phyloP scores from a whole-genome alignment of 495 filamentous ascomycete genomes.

The Melanomma pulvis-pyrius region DNA sequence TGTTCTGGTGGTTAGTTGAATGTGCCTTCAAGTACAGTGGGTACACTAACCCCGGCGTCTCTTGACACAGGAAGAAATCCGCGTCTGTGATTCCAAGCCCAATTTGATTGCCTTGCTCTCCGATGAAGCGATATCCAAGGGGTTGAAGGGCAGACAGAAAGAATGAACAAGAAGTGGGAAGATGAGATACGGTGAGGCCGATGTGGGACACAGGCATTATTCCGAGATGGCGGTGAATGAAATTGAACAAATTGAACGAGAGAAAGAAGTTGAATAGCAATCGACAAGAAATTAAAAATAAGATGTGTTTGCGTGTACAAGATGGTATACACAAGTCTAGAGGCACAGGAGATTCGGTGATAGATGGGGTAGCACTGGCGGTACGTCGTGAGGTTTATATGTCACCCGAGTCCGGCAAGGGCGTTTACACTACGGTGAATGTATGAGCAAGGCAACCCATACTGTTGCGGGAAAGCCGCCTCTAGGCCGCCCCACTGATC shows the following conservation, averaged over 20 bases:
- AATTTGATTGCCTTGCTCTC: conserved; percentile 51
- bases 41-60: conserved; percentile 56
- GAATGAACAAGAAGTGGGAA: conserved; percentile 77
- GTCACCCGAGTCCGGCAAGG: conserved; percentile 2
- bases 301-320: conserved; percentile 11
- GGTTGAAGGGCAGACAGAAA: conserved; percentile 76
- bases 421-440: conserved; percentile 7
- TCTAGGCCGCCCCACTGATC: conserved; percentile 25
- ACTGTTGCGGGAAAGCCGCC: conserved; percentile 25
- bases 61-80: conserved; percentile 63
- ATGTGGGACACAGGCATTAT: conserved; percentile 63
- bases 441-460: conserved; percentile 30
- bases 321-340: neutral
- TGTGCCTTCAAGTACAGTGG: conserved; percentile 9
- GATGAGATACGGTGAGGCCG: conserved; percentile 69
- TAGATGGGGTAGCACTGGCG: neutral
- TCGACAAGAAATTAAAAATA: conserved; percentile 3
- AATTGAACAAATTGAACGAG: conserved; percentile 23
- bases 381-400: conserved; percentile 27
- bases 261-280: conserved; percentile 16
- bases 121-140: conserved; percentile 71
- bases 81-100: conserved; percentile 61
- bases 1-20: conserved; percentile 34
- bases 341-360: neutral
- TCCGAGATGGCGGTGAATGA: conserved; percentile 24